These are phyloP conservation scores for Misopates orontium DNA, from an alignment of 257 asterid genomes.

Conservation along the genomic window DNA sequence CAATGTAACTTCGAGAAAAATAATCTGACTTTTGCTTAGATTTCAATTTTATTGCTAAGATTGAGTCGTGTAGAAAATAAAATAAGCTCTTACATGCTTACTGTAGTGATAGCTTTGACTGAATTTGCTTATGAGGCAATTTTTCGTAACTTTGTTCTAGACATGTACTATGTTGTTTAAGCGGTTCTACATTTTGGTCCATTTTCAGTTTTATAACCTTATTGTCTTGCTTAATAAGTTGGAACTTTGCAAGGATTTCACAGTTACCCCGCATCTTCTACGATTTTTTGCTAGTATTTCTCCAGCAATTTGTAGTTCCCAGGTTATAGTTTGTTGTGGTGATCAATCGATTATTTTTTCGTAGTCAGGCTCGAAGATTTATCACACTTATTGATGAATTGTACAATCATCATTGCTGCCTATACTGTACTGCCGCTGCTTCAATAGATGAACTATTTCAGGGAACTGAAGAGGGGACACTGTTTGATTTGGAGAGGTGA, in stretches of 20 bases:
- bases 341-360: constrained; percentile 4
- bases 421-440: constrained; percentile 73
- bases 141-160: no score
- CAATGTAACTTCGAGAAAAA: no score
- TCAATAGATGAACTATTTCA: constrained; percentile 87
- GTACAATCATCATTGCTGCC: constrained; percentile 92
- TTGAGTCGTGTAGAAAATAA: no score
- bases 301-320: constrained; percentile 12
- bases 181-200: no score
- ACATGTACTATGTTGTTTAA: no score
- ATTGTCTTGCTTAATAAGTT: neutral
- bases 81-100: no score
- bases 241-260: neutral
- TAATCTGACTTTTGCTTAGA: no score
- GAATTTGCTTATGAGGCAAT: no score
- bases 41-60: no score
- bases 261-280: neutral
- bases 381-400: constrained; percentile 93
- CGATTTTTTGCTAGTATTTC: neutral
- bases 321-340: constrained; percentile 4
- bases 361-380: constrained; percentile 86
- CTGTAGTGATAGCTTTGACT: no score
- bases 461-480: constrained; percentile 92
- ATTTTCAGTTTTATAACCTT: neutral
- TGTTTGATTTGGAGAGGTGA: constrained; percentile 91